A percentile compares a stretch with the other conserved stretches of the same genome.
Evolutionary conservation across 2,329 filamentous ascomycete genomes (phyloP).

Genomic region (Apiospora koreana): DNA sequence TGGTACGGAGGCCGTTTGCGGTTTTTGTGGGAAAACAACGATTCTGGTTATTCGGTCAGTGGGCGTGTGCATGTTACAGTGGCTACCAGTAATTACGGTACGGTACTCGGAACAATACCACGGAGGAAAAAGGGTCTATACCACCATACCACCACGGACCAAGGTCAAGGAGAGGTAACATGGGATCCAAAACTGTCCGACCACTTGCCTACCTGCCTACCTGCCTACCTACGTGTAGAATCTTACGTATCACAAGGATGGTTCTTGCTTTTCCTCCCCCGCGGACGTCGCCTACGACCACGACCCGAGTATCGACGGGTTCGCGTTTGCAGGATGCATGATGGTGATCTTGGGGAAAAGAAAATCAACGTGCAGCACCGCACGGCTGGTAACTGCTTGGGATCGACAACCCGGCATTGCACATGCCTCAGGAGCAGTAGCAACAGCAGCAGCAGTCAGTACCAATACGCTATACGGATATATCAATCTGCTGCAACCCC

Average conservation of each 20-base stretch:
- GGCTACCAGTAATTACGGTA: conserved; percentile 1
- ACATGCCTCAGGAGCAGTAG: background rate
- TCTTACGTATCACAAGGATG: conserved; percentile 3
- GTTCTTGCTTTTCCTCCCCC: background rate
- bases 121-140: background rate
- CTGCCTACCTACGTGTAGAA: no score
- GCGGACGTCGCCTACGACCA: background rate
- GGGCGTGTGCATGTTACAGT: background rate
- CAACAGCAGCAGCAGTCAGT: no score
- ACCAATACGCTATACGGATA: background rate
- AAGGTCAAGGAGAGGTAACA: background rate
- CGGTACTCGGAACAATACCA: conserved; percentile 3
- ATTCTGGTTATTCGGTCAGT: background rate
- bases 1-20: background rate
- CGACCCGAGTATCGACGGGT: background rate
- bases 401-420: conserved; percentile 1
- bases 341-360: background rate
- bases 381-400: background rate
- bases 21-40: background rate
- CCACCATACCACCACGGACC: background rate
- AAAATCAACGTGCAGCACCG: background rate
- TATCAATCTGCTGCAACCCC: conserved; percentile 3
- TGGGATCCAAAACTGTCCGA: background rate
- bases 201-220: no score
- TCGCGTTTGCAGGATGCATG: conserved; percentile 2